Conservation (phyloP, 441 rosid species). For the Populus hybrid region DNA sequence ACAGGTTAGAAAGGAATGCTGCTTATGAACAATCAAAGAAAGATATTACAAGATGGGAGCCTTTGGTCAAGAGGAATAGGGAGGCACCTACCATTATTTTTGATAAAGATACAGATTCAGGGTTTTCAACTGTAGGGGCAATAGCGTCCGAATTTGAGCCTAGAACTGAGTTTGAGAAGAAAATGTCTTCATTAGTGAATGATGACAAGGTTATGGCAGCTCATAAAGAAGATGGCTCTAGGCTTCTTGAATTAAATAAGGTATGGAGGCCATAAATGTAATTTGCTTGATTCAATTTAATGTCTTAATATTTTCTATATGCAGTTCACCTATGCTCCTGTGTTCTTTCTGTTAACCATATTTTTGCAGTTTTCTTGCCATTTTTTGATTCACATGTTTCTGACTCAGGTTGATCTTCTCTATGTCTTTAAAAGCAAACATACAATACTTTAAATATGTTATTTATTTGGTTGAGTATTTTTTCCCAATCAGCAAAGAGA, state of each 20-base stretch:
- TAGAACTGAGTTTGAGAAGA: slow-evolving; percentile 89
- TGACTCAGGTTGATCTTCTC: neutral
- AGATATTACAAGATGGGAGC: slow-evolving; percentile 71
- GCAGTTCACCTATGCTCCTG: neutral
- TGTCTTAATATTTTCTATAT: neutral
- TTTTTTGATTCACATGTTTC: neutral
- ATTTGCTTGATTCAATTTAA: slow-evolving; percentile 1
- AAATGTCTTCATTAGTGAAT: slow-evolving; percentile 68
- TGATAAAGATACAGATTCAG: slow-evolving; percentile 62
- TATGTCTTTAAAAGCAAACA: neutral
- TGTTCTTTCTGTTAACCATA: neutral
- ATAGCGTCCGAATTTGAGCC: slow-evolving; percentile 93
- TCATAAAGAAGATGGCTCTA: slow-evolving; percentile 75
- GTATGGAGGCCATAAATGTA: slow-evolving; percentile 29
- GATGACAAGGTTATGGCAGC: slow-evolving; percentile 66
- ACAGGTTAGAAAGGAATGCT: slow-evolving; percentile 68
- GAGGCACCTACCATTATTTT: slow-evolving; percentile 79
- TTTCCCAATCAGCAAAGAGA: neutral
- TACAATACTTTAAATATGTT: no score
- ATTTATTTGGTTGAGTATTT: neutral
- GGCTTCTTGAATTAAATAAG: slow-evolving; percentile 85
- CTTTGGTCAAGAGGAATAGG: slow-evolving; percentile 72
- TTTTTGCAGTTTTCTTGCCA: neutral
- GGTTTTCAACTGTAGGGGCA: slow-evolving; percentile 88
- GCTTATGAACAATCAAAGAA: slow-evolving; percentile 59